Percentiles rank a stretch among this genome's conserved stretches.
phyloP scores from a whole-genome alignment of 2,329 filamentous ascomycete genomes.

The Aspergillus candidus region DNA sequence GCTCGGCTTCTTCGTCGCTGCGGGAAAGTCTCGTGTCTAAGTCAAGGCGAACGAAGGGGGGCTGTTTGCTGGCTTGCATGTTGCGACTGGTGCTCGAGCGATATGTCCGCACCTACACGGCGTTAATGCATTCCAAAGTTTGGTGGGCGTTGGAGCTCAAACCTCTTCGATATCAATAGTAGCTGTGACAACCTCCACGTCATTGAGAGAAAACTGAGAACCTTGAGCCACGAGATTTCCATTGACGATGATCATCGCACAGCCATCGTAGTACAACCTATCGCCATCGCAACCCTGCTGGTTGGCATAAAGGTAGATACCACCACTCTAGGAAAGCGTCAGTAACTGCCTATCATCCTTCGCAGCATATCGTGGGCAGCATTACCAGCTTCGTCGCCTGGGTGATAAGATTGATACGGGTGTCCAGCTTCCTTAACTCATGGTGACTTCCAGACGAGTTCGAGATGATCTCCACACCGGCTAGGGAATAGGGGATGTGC shows the following conservation, averaged over 20 bases:
- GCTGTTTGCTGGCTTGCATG: constrained; percentile 30
- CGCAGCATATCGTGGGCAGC: too few relatives aligned
- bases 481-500: constrained; percentile 55
- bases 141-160: constrained; percentile 37
- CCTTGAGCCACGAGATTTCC: constrained; percentile 60
- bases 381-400: constrained; percentile 51
- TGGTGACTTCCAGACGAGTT: constrained; percentile 67
- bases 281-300: constrained; percentile 56
- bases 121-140: constrained; percentile 13
- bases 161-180: constrained; percentile 69
- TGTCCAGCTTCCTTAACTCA: constrained; percentile 61
- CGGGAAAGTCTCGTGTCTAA: constrained; percentile 31
- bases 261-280: constrained; percentile 58
- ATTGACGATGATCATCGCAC: constrained; percentile 57
- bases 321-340: constrained; percentile 32
- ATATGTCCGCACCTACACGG: constrained; percentile 30
- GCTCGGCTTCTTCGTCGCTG: constrained; percentile 39
- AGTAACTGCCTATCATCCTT: not conserved
- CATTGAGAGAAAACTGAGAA: constrained; percentile 58
- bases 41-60: constrained; percentile 33
- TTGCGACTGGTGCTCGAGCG: constrained; percentile 24
- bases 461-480: constrained; percentile 59
- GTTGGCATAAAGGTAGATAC: constrained; percentile 56
- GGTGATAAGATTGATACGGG: constrained; percentile 57
- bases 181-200: constrained; percentile 61